Conservation (phyloP, 176 grass and related monocot species). For the Guadua angustifolia region DNA sequence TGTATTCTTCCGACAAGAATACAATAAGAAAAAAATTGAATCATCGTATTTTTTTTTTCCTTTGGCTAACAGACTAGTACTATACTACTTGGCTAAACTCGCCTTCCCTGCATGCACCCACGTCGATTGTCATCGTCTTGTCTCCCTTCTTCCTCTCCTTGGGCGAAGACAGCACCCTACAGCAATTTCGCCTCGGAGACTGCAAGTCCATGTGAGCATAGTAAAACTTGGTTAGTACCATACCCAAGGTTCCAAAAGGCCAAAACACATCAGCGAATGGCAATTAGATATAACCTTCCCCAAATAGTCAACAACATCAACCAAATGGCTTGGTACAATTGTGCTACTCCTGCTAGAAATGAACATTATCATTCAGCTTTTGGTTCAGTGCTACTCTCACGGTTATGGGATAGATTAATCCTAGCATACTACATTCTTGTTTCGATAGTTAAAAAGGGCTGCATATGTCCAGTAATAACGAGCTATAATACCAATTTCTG, state of each 20-base stretch:
- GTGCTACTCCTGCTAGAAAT: not conserved
- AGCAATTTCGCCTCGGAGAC: slow-evolving; percentile 93
- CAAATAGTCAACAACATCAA: not conserved
- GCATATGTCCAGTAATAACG: not conserved
- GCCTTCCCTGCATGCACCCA: slow-evolving; percentile 79
- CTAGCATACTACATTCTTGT: not conserved
- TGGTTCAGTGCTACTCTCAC: slow-evolving; percentile 15
- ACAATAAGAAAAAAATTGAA: slow-evolving; percentile 26
- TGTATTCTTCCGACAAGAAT: slow-evolving; percentile 31
- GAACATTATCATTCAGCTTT: not conserved
- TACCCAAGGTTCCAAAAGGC: slow-evolving; percentile 22
- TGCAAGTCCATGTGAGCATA: slow-evolving; percentile 55
- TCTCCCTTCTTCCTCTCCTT: slow-evolving; percentile 37
- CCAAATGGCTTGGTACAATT: not conserved
- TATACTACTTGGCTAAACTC: slow-evolving; percentile 73
- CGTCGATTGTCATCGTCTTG: slow-evolving; percentile 79
- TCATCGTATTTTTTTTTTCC: slow-evolving; percentile 3
- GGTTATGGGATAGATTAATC: slow-evolving; percentile 38
- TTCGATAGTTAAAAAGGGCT: not conserved
- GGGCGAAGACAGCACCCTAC: slow-evolving; percentile 70
- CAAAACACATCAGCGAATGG: not conserved
- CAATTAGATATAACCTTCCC: not conserved
- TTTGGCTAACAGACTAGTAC: not conserved
- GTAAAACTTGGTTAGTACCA: slow-evolving; percentile 38
- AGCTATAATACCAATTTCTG: not conserved